Evolutionary conservation across 441 rosid genomes (phyloP), one percentile per base, ranked within the genome.

Genomic region (Populus hybrid): DNA sequence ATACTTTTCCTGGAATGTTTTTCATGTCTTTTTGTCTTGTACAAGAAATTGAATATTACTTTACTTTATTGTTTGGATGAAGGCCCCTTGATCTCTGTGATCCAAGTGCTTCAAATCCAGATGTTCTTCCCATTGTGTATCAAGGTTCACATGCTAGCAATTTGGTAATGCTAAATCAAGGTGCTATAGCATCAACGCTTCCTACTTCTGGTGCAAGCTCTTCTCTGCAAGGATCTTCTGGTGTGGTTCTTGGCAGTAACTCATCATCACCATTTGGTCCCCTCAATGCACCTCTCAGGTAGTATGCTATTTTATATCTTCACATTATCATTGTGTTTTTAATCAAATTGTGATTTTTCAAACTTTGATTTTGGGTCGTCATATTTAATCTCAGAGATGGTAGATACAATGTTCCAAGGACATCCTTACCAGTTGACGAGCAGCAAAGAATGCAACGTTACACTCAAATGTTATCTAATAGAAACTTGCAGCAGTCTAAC

Each of bases 61-160:
- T 73, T 32, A 61, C 79, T 75, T 79, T 54, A 38, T 73, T 80
- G 75, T 87, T 73, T 83, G 83, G 82, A 82, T 89, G 90, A 87
- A 97, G 99, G 93, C 99, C 99, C 73, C 94, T 92, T 79, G 99
- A 97, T 89, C 87, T 97, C 74, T 91, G 94, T 83, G 98, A 97
- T 83, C 83, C 80, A 68, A 80, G 90, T 83, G 81, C 89, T 71
- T 86, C 98, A 69, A 93, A 87, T 83, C 86, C 89, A 76, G 99
- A 97, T 76, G 82, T 74, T 83, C 81, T 85, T 83, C 46, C 97
- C 73, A 84, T 76, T 78, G 94, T 89, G 82, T 88, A 81, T 90
- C 92, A 89, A 86, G 90, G 85, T 82, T 81, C 96, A 76, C 93
- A 88, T 81, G 78, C 86, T 73, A 73, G 84, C 73, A 85, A 90